These are phyloP conservation scores for Pseudoperonospora humuli DNA, from an alignment of 352 stramenopile genomes.

Conservation along the genomic window DNA sequence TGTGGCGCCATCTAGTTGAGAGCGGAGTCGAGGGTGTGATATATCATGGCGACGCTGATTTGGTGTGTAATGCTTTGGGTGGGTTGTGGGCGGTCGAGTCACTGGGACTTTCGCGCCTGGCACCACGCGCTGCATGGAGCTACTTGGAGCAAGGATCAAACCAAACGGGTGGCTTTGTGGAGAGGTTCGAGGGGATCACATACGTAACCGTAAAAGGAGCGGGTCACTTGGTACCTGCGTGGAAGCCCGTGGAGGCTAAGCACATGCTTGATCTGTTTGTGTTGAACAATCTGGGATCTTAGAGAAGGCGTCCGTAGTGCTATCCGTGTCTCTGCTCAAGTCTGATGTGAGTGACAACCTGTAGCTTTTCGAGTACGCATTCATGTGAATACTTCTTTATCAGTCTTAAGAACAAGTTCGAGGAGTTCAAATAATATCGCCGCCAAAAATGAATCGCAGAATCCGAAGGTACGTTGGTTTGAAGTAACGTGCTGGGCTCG, in stretches of 20 bases:
- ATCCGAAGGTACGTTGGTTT: conserved; percentile 81
- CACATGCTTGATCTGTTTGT: conserved; percentile 69
- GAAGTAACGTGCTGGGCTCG: conserved; percentile 65
- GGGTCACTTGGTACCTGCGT: conserved; percentile 84
- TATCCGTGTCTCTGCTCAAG: too few relatives aligned
- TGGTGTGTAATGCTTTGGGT: conserved; percentile 59
- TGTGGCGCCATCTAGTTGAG: conserved; percentile 51
- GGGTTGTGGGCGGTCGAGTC: conserved; percentile 66
- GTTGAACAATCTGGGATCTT: conserved; percentile 30
- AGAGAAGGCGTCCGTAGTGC: neutral
- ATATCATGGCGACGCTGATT: conserved; percentile 69
- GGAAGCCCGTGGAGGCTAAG: conserved; percentile 63
- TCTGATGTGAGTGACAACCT: too few relatives aligned
- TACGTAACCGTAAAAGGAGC: conserved; percentile 89
- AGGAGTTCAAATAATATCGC: conserved; percentile 49
- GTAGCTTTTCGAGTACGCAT: too few relatives aligned
- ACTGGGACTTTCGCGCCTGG: conserved; percentile 36
- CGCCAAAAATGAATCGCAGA: conserved; percentile 77
- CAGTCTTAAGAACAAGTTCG: too few relatives aligned
- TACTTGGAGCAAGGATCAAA: conserved; percentile 24
- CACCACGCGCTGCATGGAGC: conserved; percentile 35
- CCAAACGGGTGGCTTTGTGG: conserved; percentile 82
- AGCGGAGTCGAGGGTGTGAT: conserved; percentile 46
- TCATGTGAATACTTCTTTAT: too few relatives aligned
- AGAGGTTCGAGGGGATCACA: conserved; percentile 71